Conservation (phyloP, 2,329 filamentous ascomycete genomes). For the Proliferodiscus dingleyae region DNA sequence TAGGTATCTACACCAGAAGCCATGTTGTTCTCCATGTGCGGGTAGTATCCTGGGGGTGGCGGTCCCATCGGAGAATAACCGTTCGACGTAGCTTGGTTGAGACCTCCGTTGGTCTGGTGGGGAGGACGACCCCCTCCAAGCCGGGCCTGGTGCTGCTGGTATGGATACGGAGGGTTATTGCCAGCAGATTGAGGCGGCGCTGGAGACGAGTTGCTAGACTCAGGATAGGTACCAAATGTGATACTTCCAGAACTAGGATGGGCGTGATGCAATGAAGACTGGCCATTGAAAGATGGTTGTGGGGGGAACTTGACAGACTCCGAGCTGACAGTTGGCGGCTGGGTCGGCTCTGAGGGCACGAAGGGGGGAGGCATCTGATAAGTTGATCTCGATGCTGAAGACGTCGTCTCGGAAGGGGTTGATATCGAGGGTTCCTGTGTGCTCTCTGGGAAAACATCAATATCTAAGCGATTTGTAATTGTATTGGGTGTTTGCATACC, state of each 20-base stretch:
- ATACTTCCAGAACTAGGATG: slow-evolving; percentile 52
- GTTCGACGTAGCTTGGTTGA: slow-evolving; percentile 24
- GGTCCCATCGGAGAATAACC: slow-evolving; percentile 26
- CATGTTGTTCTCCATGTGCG: slow-evolving; percentile 21
- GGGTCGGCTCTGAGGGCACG: slow-evolving; percentile 34
- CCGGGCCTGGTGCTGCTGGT: slow-evolving; percentile 14
- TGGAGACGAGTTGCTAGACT: slow-evolving; percentile 55
- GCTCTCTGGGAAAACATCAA: too few species aligned
- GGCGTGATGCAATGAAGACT: slow-evolving; percentile 42
- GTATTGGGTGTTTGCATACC: slow-evolving; percentile 21
- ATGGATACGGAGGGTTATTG: slow-evolving; percentile 33
- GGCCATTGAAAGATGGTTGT: slow-evolving; percentile 21
- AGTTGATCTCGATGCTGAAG: slow-evolving; percentile 25
- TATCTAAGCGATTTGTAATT: too few species aligned
- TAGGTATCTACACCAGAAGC: slow-evolving; percentile 17
- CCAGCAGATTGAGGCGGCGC: slow-evolving; percentile 46
- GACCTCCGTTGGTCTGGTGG: slow-evolving; percentile 25
- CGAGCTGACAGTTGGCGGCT: slow-evolving; percentile 11
- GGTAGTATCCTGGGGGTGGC: slow-evolving; percentile 22
- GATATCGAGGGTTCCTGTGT: slow-evolving; percentile 18
- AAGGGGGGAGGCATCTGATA: slow-evolving; percentile 43
- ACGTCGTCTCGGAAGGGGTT: slow-evolving; percentile 22
- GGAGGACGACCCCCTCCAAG: slow-evolving; percentile 15
- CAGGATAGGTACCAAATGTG: slow-evolving; percentile 50
- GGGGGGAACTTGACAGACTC: slow-evolving; percentile 16